Evolutionary conservation across 2,329 filamentous ascomycete genomes (phyloP), one percentile per base, ranked within the genome.

Genomic region (Epichloe coenophiala): DNA sequence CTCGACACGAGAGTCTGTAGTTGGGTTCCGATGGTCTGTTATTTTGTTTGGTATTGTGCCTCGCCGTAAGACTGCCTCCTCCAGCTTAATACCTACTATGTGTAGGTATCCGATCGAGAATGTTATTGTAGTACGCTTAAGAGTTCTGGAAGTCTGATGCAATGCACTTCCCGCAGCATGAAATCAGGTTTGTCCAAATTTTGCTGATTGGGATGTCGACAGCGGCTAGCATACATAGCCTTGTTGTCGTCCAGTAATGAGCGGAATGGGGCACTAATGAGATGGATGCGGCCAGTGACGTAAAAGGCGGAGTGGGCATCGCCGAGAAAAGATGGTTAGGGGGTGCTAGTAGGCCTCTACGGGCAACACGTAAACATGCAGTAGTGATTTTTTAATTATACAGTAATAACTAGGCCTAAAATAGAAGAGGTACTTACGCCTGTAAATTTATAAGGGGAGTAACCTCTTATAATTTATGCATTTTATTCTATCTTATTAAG

Each of bases 281-380:
- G 31, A 23, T 49, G 40, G 27, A 37, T 38, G 31, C 19, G 40
- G 31, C 33, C 23, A 44, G 40, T 51, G 49, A 51, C 49, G 45
- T 51, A 51, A 35, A 51, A 35, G 45, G 19, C 33, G 42, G 38
- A 40, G 37, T n/a, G 37, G 11, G 37, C 27, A 4, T 33, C 42
- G 27, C 27, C 27, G 8, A 31, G 27, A 11, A 31, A 31, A 31
- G 3, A 31, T 31, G 27, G 27, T 27, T 9, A 31, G 27, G 27
- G 8, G 8, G 19, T 19, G 19, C 19, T 27, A 27, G 23, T 27
- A 27, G 23, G 23, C 23, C 7, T 31, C 27, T 31, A 9, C 27
- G 27, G 7, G n/a, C n/a, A n/a, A n/a, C n/a, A n/a, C n/a, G n/a
- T n/a, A n/a, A n/a, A n/a, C n/a, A n/a, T n/a, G n/a, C n/a, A n/a